Conservation (phyloP, 177 flowering plant genomes). For the Vitis hybrid region DNA sequence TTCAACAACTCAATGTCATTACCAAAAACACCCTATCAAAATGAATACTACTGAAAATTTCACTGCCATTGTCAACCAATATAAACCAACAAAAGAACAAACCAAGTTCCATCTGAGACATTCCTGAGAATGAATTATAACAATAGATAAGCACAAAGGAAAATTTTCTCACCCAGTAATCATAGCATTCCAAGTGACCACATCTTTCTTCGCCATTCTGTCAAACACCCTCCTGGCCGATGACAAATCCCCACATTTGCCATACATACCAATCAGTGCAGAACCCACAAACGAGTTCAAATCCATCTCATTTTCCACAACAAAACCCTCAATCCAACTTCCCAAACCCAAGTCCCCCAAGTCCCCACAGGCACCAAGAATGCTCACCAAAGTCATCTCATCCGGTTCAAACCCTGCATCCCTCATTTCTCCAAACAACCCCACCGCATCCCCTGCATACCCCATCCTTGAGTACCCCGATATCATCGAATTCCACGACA, state of each 20-base stretch:
- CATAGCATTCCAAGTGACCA: constrained; percentile 68
- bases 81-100: too few species aligned
- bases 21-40: too few species aligned
- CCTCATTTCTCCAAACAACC: constrained; percentile 53
- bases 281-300: constrained; percentile 51
- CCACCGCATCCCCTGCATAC: constrained; percentile 47
- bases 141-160: background rate
- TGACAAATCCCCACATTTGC: constrained; percentile 56
- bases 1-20: too few species aligned
- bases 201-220: constrained; percentile 37
- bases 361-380: constrained; percentile 64
- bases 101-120: too few species aligned
- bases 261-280: constrained; percentile 63
- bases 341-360: constrained; percentile 60
- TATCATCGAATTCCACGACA: constrained; percentile 77
- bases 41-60: too few species aligned
- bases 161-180: constrained; percentile 46
- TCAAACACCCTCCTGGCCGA: constrained; percentile 60
- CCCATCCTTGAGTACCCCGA: constrained; percentile 65
- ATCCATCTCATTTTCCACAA: constrained; percentile 32
- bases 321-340: constrained; percentile 46
- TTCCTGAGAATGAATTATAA: too few species aligned
- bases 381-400: constrained; percentile 63
- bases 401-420: constrained; percentile 51
- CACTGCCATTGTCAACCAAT: too few species aligned